Base-by-base conservation (phyloP, 2,329 filamentous ascomycete species). In the Ophiostoma pallidulum region DNA sequence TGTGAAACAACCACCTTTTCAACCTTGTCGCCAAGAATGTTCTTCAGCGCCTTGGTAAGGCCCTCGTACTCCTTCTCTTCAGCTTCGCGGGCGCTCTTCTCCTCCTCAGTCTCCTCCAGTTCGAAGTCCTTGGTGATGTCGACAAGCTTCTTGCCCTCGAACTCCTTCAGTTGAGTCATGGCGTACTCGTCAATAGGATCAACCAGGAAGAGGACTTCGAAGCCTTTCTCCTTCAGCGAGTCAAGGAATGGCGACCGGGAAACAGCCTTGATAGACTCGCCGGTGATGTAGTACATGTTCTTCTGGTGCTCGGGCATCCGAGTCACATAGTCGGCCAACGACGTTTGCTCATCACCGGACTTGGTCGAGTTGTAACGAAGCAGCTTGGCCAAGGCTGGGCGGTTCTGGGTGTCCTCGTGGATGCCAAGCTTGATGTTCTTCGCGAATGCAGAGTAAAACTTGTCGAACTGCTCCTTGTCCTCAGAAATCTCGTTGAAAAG, bases 51-150 rank as follows among this genome's bases (percentile, higher is more conserved):
- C 86, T 98, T 98, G 70, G 91, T 85, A 49, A 97, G 84, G 59
- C 73, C 71, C 77, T 98, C 92, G 69, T 75, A 98, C 75, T 97
- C 90, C 84, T 97, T 97, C 84, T 96, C 91, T 77, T 97, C 88
- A 49, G 77, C 78, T 80, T 97, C 92, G 59, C 92, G 92, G 61
- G 82, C 71, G 67, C 82, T 85, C 90, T 97, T 98, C 87, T 98
- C 92, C 66, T 98, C 92, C 26, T 98, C 92, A 43, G 89, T 94
- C 86, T 98, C 92, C 83, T 98, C 92, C 53, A 98, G 88, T 77
- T 98, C 92, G 69, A 98, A 98, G 80, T 98, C 92, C 86, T 98
- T 98, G 80, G 92, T 98, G 75, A 98, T 97, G 68, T 98, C 92
- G 63, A 98, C 90, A 46, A 98, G 86, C 84, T 98, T 98, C 90